phyloP scores from a whole-genome alignment of 2,329 filamentous ascomycete species.

The Pseudocercospora pini-densiflorae region DNA sequence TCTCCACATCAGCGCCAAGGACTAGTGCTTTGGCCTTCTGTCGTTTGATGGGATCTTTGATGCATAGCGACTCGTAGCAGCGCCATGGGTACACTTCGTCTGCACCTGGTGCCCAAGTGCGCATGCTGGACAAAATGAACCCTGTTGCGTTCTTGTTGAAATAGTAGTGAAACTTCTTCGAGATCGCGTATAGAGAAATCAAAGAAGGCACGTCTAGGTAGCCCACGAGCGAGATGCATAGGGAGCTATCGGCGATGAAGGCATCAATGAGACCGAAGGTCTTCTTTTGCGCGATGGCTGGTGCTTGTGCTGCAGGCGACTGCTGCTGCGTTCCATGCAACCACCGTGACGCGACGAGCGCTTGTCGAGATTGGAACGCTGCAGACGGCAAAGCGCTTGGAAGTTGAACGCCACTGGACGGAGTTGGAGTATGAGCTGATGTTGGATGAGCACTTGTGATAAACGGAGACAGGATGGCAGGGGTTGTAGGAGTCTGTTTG shows the following conservation, averaged over 20 bases:
- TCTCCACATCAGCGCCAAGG: conserved; percentile 22
- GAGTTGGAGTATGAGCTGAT: neutral
- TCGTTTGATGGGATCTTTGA: conserved; percentile 59
- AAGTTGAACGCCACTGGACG: too few species aligned
- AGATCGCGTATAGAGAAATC: conserved; percentile 67
- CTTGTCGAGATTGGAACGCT: conserved; percentile 2
- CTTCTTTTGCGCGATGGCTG: conserved; percentile 10
- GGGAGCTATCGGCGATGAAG: conserved; percentile 48
- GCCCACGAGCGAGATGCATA: conserved; percentile 61
- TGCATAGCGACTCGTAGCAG: conserved; percentile 61
- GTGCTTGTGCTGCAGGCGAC: neutral
- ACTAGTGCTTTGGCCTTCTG: conserved; percentile 29
- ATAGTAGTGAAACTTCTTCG: conserved; percentile 64
- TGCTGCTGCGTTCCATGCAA: neutral
- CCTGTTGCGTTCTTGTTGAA: conserved; percentile 64
- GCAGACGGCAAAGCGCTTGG: conserved; percentile 6
- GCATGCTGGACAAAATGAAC: conserved; percentile 61
- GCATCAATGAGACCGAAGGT: conserved; percentile 42
- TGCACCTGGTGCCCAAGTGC: conserved; percentile 59
- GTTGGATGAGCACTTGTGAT: neutral
- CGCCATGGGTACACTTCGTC: conserved; percentile 64
- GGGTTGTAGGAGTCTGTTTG: conserved; percentile 8
- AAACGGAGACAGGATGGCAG: neutral
- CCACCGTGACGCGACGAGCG: neutral
- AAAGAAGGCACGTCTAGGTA: conserved; percentile 62